Evolutionary conservation across 768 basidiomycete species (phyloP), one percentile per base, ranked within the genome.

Genomic region (Suillus spraguei): DNA sequence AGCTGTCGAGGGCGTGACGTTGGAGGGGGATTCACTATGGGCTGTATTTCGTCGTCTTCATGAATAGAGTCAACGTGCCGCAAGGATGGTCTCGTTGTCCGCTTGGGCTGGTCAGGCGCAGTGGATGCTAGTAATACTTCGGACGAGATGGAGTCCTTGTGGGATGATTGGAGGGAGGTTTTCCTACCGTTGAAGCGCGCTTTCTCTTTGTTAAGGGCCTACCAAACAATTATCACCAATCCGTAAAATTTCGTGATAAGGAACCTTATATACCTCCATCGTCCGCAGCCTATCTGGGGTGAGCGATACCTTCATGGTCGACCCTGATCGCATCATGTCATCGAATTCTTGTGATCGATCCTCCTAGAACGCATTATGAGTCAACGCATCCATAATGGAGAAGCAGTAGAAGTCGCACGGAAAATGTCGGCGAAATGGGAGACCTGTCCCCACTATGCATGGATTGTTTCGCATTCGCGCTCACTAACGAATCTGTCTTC

Each of bases 221-320:
- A 64, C 44, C 53, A 60, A 52, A 46, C 53, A 65, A 50, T 56
- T 41, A 68, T 49, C 59, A 63, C 38, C 50, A 65, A 49, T 56
- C 42, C 66, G 53, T 60, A 63, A 35, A 61, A 10, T 41, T 66
- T 71, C 59, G 50, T 36, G 68, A 68, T 60, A 46, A 64, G 55
- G 67, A 65, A 58, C 65, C 53, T 60, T 38, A 81, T 86, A 72
- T 78, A 96, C 95, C 84, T 97, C 95, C 86, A 97, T 96, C 58
- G 88, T 93, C 73, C 88, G 91, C 63, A 99, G 81, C 60, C 96
- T 85, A 80, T 97, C 95, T 62, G 96, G 96, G 39, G 96, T 99
- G 66, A 97, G 83, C 47, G 95, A 97, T 69, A 99, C 89, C 73
- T 94, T 97, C 91, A 97, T 92, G 22, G 96, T 98, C 63, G 90